These are phyloP conservation scores for Begonia peltatifolia DNA, from an alignment of 306 rosid genomes.

Conservation along the genomic window DNA sequence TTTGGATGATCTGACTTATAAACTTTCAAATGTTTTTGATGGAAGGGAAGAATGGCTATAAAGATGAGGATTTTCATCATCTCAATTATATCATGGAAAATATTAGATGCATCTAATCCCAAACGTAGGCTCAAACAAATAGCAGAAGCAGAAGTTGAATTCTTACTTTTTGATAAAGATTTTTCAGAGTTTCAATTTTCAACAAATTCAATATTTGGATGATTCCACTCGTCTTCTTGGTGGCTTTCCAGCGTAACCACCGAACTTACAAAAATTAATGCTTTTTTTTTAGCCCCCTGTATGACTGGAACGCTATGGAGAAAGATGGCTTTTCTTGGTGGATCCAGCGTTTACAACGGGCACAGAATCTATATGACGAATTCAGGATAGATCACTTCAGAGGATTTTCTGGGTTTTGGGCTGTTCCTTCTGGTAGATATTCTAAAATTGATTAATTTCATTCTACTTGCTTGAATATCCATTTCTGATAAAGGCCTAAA, in stretches of 20 bases:
- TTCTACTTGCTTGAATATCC: slow-evolving; percentile 7
- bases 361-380: slow-evolving; percentile 66
- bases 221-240: too few species aligned
- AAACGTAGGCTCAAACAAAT: too few species aligned
- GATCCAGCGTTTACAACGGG: slow-evolving; percentile 71
- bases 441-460: slow-evolving; percentile 7
- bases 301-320: slow-evolving; percentile 95
- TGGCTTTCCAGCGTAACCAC: not conserved
- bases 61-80: too few species aligned
- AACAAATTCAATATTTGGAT: too few species aligned
- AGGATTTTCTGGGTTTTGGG: slow-evolving; percentile 93
- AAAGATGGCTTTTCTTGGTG: slow-evolving; percentile 93
- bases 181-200: not conserved
- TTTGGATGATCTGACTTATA: too few species aligned
- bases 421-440: slow-evolving; percentile 78
- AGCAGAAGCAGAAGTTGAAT: too few species aligned
- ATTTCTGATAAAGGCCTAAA: slow-evolving; percentile 20
- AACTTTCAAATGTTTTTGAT: too few species aligned
- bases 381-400: slow-evolving; percentile 94
- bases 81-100: too few species aligned
- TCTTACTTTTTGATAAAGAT: not conserved
- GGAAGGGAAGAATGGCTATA: too few species aligned
- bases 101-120: too few species aligned
- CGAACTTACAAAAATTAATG: slow-evolving; percentile 16
- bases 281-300: slow-evolving; percentile 56